Base-by-base conservation (phyloP, 2,329 filamentous ascomycete genomes). In the Botryosphaeria dothidea region DNA sequence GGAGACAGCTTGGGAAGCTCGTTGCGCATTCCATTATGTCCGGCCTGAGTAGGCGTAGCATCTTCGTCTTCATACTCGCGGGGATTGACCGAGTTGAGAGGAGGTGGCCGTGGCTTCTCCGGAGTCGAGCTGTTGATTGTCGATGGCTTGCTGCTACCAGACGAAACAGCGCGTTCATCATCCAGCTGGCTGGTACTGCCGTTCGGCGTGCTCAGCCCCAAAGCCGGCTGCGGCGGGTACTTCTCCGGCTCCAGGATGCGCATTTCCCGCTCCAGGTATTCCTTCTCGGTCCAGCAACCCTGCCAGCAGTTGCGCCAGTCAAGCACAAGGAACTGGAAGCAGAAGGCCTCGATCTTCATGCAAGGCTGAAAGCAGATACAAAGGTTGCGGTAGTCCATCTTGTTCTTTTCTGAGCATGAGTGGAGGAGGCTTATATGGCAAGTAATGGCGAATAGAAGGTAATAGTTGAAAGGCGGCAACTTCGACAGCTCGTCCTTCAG, bases 261-360 rank as follows among this genome's bases (percentile, higher is more conserved):
- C 65, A 66, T 66, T 72, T 91, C 89, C 68, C 89, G 83, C 70
- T 91, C 87, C 38, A 93, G 88, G 73, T 86, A 94, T 69, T 88
- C 88, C 68, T 92, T 88, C 78, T 98, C 94, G 13, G 91, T 96
- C 82, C 90, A 93, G 81, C 94, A 98, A 8, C 94, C 94, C 76
- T 95, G 93, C 94, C 94, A 98, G 80, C 94, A 98, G 70, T 96
- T 90, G 71, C 93, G 89, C 94, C 94, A 98, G 75, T 98, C 91
- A 73, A 92, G 92, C 21, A 98, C 93, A 13, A 98, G 84, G 69
- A 97, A 97, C 72, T 93, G 92, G 84, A 98, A 98, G 76, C 92
- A 96, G 76, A 94, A 96, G 0, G 90, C 90, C 73, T 98, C 94
- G 66, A 98, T 95, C 79, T 94, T 96, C 86, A 98, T 92, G 78